Base-by-base conservation (phyloP, 2,329 filamentous ascomycete genomes). In the Graphium sp. region DNA sequence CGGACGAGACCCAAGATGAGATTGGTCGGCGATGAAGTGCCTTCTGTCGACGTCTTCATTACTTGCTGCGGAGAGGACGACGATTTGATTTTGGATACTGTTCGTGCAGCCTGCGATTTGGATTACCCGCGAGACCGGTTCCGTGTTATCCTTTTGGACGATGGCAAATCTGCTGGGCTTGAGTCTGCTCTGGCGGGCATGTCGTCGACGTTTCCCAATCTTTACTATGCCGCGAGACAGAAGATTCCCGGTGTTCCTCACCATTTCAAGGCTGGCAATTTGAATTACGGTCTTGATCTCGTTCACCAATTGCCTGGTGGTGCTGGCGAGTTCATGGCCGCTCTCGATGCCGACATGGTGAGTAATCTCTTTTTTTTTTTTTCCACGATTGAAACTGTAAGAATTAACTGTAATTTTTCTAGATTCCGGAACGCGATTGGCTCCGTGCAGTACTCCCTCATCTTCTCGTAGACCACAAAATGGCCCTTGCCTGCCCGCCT, bases 341-440 rank as follows among this genome's bases (percentile, higher is more conserved):
- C 65, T 22, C 50, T 77, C 19, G 72, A 77, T 41, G 71, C 70
- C 13, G 72, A 77, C 41, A 76, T 77, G 72, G n/a, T n/a, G n/a
- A n/a, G n/a, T n/a, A n/a, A n/a, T n/a, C n/a, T n/a, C n/a, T n/a
- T n/a, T n/a, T 53, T 57, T 46, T 24, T 45, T 37, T 1, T 10
- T 14, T 23, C 9, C 9, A 5, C 23, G 15, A 23, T n/a, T 3
- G 19, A 15, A 25, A 21, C 16, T 24, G 22, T 2, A 7, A 10
- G 3, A 17, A 18, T 34, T 19, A 35, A 33, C 7, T 11, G 3
- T 7, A 15, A 19, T 14, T n/a, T n/a, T n/a, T 29, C 56, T 60
- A n/a, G n/a, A 74, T 76, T 44, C 65, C 68, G 6, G 66, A 74
- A 43, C 54, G 52, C 29, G 50, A 64, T 26, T 75, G 68, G 66